Percentiles rank a stretch among this genome's conserved stretches.
phyloP scores from a whole-genome alignment of 2,329 filamentous ascomycete species.

The Cercospora berteroae region DNA sequence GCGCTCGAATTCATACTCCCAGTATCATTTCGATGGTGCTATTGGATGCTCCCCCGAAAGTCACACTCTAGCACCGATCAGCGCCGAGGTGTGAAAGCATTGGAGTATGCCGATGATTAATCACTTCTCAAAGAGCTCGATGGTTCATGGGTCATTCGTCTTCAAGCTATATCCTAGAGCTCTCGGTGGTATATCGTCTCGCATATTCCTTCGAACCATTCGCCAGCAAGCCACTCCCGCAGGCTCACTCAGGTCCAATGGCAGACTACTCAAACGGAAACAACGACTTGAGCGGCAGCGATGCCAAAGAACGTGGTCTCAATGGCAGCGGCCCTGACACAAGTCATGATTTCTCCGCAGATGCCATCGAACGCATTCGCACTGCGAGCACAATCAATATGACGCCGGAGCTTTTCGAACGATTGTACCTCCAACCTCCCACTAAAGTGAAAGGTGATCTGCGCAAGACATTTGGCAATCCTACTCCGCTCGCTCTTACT shows the following conservation, averaged over 20 bases:
- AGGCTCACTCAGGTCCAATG: not conserved
- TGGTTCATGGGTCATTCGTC: not conserved
- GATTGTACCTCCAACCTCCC: conserved; percentile 26
- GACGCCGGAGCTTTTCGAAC: conserved; percentile 26
- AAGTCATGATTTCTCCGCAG: not conserved
- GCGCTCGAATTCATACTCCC: not conserved
- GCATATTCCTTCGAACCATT: not conserved
- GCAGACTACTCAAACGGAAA: not conserved
- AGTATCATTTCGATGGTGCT: not conserved
- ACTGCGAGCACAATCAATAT: conserved; percentile 53
- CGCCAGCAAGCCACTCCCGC: not conserved
- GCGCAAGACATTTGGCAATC: conserved; percentile 33
- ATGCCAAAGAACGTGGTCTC: not conserved
- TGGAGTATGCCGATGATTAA: not conserved
- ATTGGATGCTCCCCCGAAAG: not conserved
- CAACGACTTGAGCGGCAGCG: not conserved
- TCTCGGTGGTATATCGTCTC: not conserved
- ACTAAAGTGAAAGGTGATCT: conserved; percentile 22
- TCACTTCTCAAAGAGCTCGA: not conserved
- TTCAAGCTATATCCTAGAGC: not conserved
- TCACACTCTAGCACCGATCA: not conserved
- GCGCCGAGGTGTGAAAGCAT: not conserved
- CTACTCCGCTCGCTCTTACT: conserved; percentile 22
- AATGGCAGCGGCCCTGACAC: not conserved
- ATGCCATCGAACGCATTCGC: conserved; percentile 34